These are phyloP conservation scores for Ilex paraguariensis DNA, from an alignment of 305 asterid genomes.

Conservation along the genomic window DNA sequence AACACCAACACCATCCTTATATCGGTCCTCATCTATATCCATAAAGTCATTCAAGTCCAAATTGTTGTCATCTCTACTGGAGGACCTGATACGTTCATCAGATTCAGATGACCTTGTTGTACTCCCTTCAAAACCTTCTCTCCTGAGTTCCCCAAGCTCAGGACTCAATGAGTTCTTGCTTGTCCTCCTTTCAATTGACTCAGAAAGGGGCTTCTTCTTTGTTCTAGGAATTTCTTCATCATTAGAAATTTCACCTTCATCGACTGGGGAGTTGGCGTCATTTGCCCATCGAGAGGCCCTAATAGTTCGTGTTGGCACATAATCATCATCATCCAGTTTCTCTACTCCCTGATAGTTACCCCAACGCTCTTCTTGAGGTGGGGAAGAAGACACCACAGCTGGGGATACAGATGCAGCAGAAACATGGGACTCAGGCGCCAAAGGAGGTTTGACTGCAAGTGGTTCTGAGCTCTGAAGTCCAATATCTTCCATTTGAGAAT, in stretches of 20 bases:
- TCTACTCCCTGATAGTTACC: conserved; percentile 14
- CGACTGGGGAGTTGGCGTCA: conserved; percentile 65
- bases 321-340: conserved; percentile 38
- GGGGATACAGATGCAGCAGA: conserved; percentile 24
- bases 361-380: conserved; percentile 25
- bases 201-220: conserved; percentile 34
- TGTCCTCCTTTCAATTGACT: conserved; percentile 31
- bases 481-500: conserved; percentile 23
- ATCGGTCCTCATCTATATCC: conserved; percentile 43
- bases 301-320: conserved; percentile 43
- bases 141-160: conserved; percentile 41
- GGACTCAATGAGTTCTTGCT: conserved; percentile 47
- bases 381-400: conserved; percentile 27
- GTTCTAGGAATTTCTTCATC: conserved; percentile 32
- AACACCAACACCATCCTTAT: conserved; percentile 29
- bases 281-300: conserved; percentile 83
- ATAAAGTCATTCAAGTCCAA: conserved; percentile 34
- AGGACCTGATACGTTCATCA: conserved; percentile 56
- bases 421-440: conserved; percentile 17
- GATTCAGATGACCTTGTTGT: conserved; percentile 43
- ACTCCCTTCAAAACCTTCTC: conserved; percentile 43
- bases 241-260: conserved; percentile 66
- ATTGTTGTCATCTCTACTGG: conserved; percentile 54
- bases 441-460: conserved; percentile 23
- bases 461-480: conserved; percentile 23